A percentile compares a stretch with the other conserved stretches of the same genome.
Conservation (phyloP, 768 basidiomycete genomes). For the Hemileccinum rubropunctum region DNA sequence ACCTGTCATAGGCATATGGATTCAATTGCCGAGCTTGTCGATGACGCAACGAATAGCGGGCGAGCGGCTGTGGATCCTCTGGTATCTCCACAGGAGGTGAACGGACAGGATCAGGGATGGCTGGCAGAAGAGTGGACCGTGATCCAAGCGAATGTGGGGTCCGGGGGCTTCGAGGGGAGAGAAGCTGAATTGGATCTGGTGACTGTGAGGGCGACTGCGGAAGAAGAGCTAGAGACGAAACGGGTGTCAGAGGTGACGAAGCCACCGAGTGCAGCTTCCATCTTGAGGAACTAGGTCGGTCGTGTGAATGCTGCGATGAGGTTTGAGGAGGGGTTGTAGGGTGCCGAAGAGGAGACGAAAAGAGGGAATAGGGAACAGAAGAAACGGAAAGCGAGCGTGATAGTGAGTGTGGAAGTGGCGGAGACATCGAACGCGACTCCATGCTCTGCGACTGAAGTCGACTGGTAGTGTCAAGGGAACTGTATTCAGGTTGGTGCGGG, state of each 20-base stretch:
- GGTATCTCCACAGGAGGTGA: conserved; percentile 11
- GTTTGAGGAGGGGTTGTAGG: conserved; percentile 19
- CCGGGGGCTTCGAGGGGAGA: conserved; percentile 5
- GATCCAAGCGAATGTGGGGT: not conserved
- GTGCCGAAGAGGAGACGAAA: conserved; percentile 13
- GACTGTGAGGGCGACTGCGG: conserved; percentile 12
- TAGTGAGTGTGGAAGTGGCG: not conserved
- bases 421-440: conserved; percentile 1
- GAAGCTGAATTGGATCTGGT: conserved; percentile 24
- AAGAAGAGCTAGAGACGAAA: conserved; percentile 13
- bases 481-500: not conserved
- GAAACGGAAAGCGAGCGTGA: conserved; percentile 17
- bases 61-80: conserved; percentile 15
- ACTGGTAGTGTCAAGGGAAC: not conserved
- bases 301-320: conserved; percentile 9
- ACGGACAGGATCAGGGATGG: not conserved
- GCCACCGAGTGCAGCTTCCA: not conserved
- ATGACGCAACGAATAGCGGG: conserved; percentile 54
- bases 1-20: conserved; percentile 59
- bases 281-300: conserved; percentile 1
- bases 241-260: conserved; percentile 24
- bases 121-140: not conserved
- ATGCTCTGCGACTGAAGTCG: not conserved
- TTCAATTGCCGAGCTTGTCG: conserved; percentile 55
- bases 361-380: conserved; percentile 8